Conservation (phyloP, 306 rosid species). For the Fragaria ananassa region DNA sequence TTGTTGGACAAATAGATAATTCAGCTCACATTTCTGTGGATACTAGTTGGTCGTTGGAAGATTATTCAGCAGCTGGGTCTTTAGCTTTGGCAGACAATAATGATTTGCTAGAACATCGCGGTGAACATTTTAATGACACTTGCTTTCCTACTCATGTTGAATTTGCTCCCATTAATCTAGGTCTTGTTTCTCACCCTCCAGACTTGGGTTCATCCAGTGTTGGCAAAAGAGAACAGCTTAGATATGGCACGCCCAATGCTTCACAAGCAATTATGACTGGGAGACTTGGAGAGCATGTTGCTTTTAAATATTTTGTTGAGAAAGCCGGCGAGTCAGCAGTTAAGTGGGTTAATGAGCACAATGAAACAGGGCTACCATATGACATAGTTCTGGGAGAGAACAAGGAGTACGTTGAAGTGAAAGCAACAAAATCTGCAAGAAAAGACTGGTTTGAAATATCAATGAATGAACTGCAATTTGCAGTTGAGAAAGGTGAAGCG, state of each 20-base stretch:
- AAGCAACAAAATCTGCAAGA: slow-evolving; percentile 64
- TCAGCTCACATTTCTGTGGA: not conserved
- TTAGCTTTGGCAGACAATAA: not conserved
- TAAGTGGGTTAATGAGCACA: slow-evolving; percentile 71
- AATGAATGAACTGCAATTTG: slow-evolving; percentile 75
- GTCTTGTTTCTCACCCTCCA: slow-evolving; percentile 2
- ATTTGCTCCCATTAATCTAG: not conserved
- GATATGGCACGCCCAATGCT: slow-evolving; percentile 53
- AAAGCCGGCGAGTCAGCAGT: slow-evolving; percentile 44
- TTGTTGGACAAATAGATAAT: not conserved
- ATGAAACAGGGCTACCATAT: slow-evolving; percentile 75
- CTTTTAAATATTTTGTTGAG: slow-evolving; percentile 55
- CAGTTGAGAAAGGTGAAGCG: slow-evolving; percentile 60
- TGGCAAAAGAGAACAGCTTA: slow-evolving; percentile 47
- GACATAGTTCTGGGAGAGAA: slow-evolving; percentile 54
- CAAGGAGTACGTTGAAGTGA: slow-evolving; percentile 71
- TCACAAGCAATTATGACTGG: slow-evolving; percentile 56
- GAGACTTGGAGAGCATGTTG: slow-evolving; percentile 68
- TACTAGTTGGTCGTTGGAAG: not conserved
- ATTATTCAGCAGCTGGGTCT: not conserved
- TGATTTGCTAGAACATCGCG: not conserved
- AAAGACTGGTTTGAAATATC: slow-evolving; percentile 90
- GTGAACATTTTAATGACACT: not conserved
- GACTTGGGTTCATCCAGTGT: slow-evolving; percentile 25
- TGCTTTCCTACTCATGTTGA: not conserved